Percentiles rank a stretch among this genome's conserved stretches.
Evolutionary conservation across 441 rosid genomes (phyloP).

Genomic region (Pelargonium australe): DNA sequence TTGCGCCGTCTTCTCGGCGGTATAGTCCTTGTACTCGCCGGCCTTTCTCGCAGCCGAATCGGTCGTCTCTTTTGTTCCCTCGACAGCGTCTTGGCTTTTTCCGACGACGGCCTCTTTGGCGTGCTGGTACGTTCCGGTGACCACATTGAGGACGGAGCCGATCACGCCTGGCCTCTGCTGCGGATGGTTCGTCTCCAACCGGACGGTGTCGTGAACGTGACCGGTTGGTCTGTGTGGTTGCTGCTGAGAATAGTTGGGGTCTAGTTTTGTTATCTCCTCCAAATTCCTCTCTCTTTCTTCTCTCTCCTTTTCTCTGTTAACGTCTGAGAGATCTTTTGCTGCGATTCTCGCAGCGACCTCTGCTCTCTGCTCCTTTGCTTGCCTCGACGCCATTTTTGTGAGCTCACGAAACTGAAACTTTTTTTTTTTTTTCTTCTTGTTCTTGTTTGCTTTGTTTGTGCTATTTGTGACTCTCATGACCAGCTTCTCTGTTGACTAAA

Average conservation of each 20-base stretch:
- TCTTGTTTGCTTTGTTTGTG: neutral
- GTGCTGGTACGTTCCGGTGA: conserved; percentile 45
- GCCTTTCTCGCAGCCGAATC: conserved; percentile 17
- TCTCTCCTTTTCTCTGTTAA: conserved; percentile 25
- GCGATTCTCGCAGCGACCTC: conserved; percentile 39
- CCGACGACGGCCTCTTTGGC: conserved; percentile 59
- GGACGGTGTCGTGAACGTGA: neutral
- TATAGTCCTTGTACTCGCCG: conserved; percentile 28
- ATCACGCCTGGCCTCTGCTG: conserved; percentile 40
- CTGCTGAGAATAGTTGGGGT: neutral
- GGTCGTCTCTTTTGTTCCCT: conserved; percentile 6
- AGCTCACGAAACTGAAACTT: neutral
- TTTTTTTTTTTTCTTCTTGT: neutral
- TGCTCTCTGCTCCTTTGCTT: conserved; percentile 36
- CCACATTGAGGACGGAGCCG: conserved; percentile 47
- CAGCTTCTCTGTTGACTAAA: neutral
- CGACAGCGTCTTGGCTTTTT: conserved; percentile 33
- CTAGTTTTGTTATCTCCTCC: neutral
- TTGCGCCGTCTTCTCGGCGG: conserved; percentile 23
- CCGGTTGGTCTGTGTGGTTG: conserved; percentile 1
- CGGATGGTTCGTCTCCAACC: conserved; percentile 12
- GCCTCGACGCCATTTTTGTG: conserved; percentile 34
- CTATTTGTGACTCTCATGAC: too few species aligned
- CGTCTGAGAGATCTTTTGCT: conserved; percentile 31
- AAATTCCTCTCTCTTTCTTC: conserved; percentile 7